phyloP scores from a whole-genome alignment of 1,284 basidiomycete species.

The Takashimella koratensis region DNA sequence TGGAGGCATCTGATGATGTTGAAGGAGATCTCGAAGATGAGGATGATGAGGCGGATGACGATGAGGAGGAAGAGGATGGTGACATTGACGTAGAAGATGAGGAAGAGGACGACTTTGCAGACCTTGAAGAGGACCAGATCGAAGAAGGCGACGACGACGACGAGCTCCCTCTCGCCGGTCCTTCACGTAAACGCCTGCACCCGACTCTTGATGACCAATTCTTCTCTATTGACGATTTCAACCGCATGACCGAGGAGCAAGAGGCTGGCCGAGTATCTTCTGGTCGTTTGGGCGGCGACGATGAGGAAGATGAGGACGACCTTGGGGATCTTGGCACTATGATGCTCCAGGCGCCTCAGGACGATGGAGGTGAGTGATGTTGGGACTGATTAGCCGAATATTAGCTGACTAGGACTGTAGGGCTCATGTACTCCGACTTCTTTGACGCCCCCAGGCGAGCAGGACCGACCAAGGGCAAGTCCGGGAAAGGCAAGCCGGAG shows the following conservation, averaged over 20 bases:
- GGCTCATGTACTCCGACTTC: conserved; percentile 54
- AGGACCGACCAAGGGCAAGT: conserved; percentile 18
- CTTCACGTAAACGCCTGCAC: conserved; percentile 45
- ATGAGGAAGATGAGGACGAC: conserved; percentile 55
- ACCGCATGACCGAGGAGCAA: conserved; percentile 74
- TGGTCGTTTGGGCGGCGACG: conserved; percentile 57
- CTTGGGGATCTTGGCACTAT: conserved; percentile 47
- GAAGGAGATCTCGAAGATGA: conserved; percentile 48
- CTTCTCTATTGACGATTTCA: conserved; percentile 86
- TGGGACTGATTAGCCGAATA: not conserved
- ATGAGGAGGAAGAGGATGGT: conserved; percentile 49
- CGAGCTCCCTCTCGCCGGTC: conserved; percentile 30
- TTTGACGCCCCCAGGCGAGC: conserved; percentile 57
- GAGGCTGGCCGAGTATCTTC: conserved; percentile 65
- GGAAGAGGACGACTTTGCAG: conserved; percentile 50
- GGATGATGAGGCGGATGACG: conserved; percentile 28
- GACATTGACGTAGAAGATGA: conserved; percentile 56
- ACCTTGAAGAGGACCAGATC: conserved; percentile 22
- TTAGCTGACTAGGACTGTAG: conserved; percentile 22
- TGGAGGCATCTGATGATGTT: conserved; percentile 21
- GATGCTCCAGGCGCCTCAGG: conserved; percentile 46
- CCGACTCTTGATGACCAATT: conserved; percentile 86
- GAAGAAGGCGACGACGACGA: conserved; percentile 17
- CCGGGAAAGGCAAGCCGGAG: conserved; percentile 25
- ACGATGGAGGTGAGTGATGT: conserved; percentile 38